A percentile compares a stretch with the other conserved stretches of the same genome.
phyloP scores from a whole-genome alignment of 306 rosid genomes.

The Potentilla sterilis region DNA sequence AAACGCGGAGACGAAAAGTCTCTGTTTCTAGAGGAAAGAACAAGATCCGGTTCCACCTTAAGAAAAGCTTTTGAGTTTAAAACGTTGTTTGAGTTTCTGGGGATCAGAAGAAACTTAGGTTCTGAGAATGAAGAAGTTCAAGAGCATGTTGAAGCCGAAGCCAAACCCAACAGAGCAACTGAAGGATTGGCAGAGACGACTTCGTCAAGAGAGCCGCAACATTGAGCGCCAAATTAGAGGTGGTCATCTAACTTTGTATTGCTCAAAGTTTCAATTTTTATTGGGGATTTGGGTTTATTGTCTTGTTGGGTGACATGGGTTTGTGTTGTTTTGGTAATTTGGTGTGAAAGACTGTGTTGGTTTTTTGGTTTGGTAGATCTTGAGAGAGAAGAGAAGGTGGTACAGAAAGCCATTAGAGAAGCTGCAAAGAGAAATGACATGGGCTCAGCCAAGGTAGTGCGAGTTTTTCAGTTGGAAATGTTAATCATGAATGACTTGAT shows the following conservation, averaged over 20 bases:
- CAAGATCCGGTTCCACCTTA: background rate
- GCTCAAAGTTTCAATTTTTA: background rate
- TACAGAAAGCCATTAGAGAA: slow-evolving; percentile 76
- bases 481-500: background rate
- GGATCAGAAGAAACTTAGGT: background rate
- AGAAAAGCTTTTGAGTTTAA: background rate
- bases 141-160: slow-evolving; percentile 70
- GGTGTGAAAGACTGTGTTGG: slow-evolving; percentile 7
- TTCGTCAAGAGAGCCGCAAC: slow-evolving; percentile 87
- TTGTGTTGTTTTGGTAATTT: slow-evolving; percentile 3
- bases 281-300: background rate
- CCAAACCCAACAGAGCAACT: slow-evolving; percentile 64
- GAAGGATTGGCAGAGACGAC: slow-evolving; percentile 83
- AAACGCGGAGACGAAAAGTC: slow-evolving; percentile 18
- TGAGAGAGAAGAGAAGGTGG: slow-evolving; percentile 79
- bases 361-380: slow-evolving; percentile 54
- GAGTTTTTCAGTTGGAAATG: background rate
- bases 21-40: background rate
- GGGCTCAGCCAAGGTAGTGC: slow-evolving; percentile 81
- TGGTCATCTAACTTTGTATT: slow-evolving; percentile 25
- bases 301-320: background rate
- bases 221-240: slow-evolving; percentile 94
- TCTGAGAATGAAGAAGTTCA: slow-evolving; percentile 66
- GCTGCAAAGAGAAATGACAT: slow-evolving; percentile 95
- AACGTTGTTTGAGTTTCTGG: background rate